These are phyloP conservation scores for Colletotrichum liaoningense DNA, from an alignment of 2,329 filamentous ascomycete genomes.

Conservation along the genomic window DNA sequence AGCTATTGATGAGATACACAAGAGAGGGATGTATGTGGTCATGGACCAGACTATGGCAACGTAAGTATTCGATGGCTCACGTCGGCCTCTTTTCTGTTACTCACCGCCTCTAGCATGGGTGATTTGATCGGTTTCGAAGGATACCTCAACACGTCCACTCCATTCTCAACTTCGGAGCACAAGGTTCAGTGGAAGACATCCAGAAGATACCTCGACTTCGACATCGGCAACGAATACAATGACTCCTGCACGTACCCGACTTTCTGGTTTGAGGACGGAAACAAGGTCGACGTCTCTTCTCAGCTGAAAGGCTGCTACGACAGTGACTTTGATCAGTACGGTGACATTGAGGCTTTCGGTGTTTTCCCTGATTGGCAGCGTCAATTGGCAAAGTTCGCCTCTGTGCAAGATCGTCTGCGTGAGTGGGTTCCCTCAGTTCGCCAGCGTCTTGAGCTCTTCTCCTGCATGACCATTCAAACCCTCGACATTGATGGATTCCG, in stretches of 20 bases:
- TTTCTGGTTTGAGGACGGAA: constrained; percentile 71
- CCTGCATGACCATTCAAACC: constrained; percentile 70
- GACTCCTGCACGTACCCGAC: constrained; percentile 67
- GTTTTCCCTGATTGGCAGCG: constrained; percentile 72
- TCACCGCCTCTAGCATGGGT: constrained; percentile 62
- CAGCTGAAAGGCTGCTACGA: constrained; percentile 67
- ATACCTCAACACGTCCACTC: constrained; percentile 67
- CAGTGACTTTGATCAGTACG: constrained; percentile 73
- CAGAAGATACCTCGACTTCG: constrained; percentile 69
- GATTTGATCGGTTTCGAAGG: constrained; percentile 73
- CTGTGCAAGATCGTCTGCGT: constrained; percentile 74
- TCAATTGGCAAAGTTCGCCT: constrained; percentile 74
- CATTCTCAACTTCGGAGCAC: constrained; percentile 67
- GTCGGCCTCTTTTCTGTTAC: neutral
- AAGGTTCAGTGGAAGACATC: constrained; percentile 66
- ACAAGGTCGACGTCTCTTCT: constrained; percentile 58
- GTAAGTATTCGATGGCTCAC: constrained; percentile 12
- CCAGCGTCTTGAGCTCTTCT: constrained; percentile 68
- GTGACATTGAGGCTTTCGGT: constrained; percentile 72
- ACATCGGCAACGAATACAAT: constrained; percentile 64
- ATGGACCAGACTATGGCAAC: constrained; percentile 71
- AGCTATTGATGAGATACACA: constrained; percentile 70
- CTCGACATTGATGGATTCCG: constrained; percentile 76
- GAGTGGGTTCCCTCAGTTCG: constrained; percentile 71
- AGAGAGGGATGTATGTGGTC: constrained; percentile 72